Evolutionary conservation across 495 filamentous ascomycete species (phyloP), one percentile per base, ranked within the genome.

Genomic region (Tetracladium setigerum): DNA sequence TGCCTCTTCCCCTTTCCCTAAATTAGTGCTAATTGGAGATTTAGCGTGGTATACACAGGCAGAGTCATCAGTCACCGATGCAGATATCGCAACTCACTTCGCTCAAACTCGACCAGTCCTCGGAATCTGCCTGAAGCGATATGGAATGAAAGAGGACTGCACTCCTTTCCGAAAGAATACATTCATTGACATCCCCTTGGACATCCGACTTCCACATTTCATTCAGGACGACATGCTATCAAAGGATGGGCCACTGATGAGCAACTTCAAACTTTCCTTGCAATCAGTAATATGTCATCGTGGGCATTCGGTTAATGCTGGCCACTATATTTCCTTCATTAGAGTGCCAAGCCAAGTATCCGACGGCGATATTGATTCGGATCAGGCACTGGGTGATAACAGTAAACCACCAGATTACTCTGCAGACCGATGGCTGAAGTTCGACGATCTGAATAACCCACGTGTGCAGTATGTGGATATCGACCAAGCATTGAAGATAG

Each of bases 251-350:
- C 78, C 83, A 0, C 68, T 85, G 6, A 84, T 82, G 53, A 77
- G 82, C 0, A 89, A 84, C 49, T 98, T 95, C 68, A 95, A 95
- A 59, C 74, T 98, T 3, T 83, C 82, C 1, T 70, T 98, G 22
- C 89, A 95, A 57, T 88, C 88, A 2, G 77, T 92, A 17, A 81
- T 98, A 18, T 96, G 92, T 57, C 92, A 98, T 62, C 79, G 88
- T 27, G 92, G 92, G 0, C 81, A 82, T 39, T 90, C 88, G 0
- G 74, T 95, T n/a, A 77, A 95, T 60, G 87, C 86, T 2, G 92
- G 92, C 0, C 92, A 98, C 56, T 98, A 98, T 56, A 77, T 96
- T 37, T 68, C 88, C 12, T 81, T 95, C 49, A 81, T 88, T 43
- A 79, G 89, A 11, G 82, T 84, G 0, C 74, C 72, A 10, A 76